Base-by-base conservation (phyloP, 345 rosid genomes). In the Isatis tinctoria region DNA sequence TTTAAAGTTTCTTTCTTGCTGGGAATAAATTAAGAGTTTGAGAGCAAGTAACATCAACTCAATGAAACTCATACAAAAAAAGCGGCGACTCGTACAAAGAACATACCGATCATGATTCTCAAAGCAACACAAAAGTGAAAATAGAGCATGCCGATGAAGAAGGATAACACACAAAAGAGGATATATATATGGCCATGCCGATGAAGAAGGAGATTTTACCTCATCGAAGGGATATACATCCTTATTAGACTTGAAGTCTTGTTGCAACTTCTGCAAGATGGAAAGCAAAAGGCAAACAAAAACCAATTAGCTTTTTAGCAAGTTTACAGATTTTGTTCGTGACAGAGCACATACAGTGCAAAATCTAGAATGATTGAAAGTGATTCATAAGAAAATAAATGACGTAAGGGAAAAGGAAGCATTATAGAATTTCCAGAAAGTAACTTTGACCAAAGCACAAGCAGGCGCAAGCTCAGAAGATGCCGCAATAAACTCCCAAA, bases 171-270 rank as follows among this genome's bases (percentile, higher is more conserved):
- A n/a, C n/a, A n/a, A n/a, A n/a, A n/a, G n/a, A n/a, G n/a, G n/a
- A n/a, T n/a, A n/a, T n/a, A n/a, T n/a, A n/a, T n/a, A n/a, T n/a
- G n/a, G n/a, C n/a, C n/a, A n/a, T n/a, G n/a, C n/a, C n/a, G n/a
- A n/a, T n/a, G n/a, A n/a, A n/a, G n/a, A n/a, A 45, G 59, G 51
- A 61, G 18, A 43, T 43, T 51, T 36, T 78, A 94, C 97, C 95
- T 89, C 96, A 41, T 94, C 90, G 58, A 91, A 94, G 27, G 95
- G 85, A 71, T 76, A 87, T 48, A 87, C 83, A 14, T 83, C 87
- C 10, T 91, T 92, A 9, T 86, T 89, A 53, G 75, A 27, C 74
- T 80, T 80, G 53, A 93, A 80, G 75, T 88, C 91, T 62, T 91
- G 81, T 75, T 89, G 93, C 76, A 94, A 68, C 24, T 80, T 79